Evolutionary conservation across 306 rosid genomes (phyloP), one percentile per base, ranked within the genome.

Genomic region (Prunus armeniaca): DNA sequence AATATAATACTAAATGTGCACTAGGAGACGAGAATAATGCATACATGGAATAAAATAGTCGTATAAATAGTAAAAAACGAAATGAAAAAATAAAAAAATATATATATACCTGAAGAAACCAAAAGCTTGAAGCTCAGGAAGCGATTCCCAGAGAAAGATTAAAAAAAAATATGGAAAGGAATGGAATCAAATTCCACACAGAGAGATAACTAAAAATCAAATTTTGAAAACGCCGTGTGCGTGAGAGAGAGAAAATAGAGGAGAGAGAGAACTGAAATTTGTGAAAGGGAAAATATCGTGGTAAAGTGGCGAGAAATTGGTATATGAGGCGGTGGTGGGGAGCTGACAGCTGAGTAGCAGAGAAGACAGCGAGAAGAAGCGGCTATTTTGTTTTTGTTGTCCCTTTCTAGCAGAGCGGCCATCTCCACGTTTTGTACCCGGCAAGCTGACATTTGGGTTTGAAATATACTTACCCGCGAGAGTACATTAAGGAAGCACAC

Each of bases 21-120:
- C 25, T 56, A 61, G 71, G 30, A 84, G 46, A 76, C 65, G 74
- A 77, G 27, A 30, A 67, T 13, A 25, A 30, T 17, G 56, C 19
- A 55, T n/a, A 43, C 51, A 62, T 32, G 22, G 15, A 63, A 47
- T 17, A 56, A 47, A 54, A 30, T 47, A 60, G 18, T 22, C 11
- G 41, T 18, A 47, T 30, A 7, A 27, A 60, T 11, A 69, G 24
- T 60, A 76, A 19, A 71, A 69, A 56, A 66, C 55, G n/a, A 25
- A 63, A 38, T 60, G 12, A 15, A 61, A 69, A 58, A 14, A 3
- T 46, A 14, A 3, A 28, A 22, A 67, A 0, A 12, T 4, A 30
- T 45, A 38, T 45, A n/a, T 25, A 27, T 83, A 90, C 91, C 88
- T 82, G 80, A 82, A 81, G 72, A 79, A 76, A 74, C 77, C 52